Evolutionary conservation across 305 asterid genomes (phyloP).

Genomic region (Fraxinus sp.): DNA sequence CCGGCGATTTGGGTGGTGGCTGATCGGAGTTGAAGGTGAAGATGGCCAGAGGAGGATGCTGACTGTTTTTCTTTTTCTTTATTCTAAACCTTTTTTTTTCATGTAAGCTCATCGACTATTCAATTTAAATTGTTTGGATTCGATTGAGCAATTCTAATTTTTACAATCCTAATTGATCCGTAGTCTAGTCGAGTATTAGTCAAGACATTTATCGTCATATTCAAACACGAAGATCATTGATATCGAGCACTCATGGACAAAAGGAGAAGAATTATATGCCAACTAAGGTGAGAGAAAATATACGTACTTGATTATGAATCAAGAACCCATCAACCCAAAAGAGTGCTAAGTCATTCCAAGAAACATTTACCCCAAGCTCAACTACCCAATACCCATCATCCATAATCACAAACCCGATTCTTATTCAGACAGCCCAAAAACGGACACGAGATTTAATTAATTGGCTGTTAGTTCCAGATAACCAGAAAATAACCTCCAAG

Average conservation of each 20-base stretch:
- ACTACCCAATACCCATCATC: background rate
- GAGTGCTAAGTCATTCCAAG: background rate
- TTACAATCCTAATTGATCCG: background rate
- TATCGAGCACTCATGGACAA: background rate
- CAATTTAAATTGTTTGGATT: background rate
- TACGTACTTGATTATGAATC: background rate
- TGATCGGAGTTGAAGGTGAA: too few species aligned
- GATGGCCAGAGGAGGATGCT: too few species aligned
- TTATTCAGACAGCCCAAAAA: background rate
- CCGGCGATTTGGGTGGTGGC: too few species aligned
- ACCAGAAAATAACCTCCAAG: background rate
- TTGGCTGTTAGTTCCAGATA: background rate
- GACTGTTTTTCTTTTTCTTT: too few species aligned
- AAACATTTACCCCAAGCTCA: slow-evolving; percentile 8
- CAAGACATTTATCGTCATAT: background rate
- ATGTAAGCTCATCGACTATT: background rate
- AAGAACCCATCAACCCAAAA: background rate
- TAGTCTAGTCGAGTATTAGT: background rate
- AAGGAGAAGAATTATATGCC: background rate
- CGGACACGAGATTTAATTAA: background rate
- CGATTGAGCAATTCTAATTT: background rate
- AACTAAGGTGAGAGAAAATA: background rate
- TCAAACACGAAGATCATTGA: background rate
- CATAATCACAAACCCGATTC: background rate
- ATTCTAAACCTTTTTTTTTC: background rate